These are phyloP conservation scores for Jatropha curcas DNA, from an alignment of 345 rosid species.

Conservation along the genomic window DNA sequence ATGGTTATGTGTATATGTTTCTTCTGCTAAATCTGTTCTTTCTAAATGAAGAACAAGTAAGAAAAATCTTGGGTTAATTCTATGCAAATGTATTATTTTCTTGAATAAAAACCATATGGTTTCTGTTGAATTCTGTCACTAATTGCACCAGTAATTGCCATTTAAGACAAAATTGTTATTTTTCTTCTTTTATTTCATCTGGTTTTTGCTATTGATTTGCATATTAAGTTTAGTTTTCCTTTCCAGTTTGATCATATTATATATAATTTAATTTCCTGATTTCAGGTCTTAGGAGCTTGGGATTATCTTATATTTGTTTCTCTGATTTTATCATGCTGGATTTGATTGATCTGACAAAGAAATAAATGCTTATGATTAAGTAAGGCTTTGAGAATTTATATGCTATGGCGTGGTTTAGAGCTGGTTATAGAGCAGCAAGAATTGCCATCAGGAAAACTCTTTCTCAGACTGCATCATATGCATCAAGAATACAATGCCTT, in stretches of 20 bases:
- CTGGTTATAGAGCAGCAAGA: constrained; percentile 52
- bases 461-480: constrained; percentile 45
- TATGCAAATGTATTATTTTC: neutral
- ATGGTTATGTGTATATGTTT: neutral
- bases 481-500: constrained; percentile 38
- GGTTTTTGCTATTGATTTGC: neutral
- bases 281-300: neutral
- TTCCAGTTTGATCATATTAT: no score
- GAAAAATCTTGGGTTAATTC: neutral
- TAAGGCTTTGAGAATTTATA: neutral
- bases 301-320: neutral
- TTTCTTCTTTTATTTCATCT: neutral
- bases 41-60: neutral
- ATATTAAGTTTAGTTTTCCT: neutral
- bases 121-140: neutral
- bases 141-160: neutral
- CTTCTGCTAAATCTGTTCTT: neutral
- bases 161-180: neutral
- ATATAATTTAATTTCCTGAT: neutral
- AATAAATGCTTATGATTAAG: neutral
- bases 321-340: neutral
- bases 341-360: neutral
- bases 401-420: constrained; percentile 73
- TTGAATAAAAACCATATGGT: neutral
- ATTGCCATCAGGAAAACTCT: constrained; percentile 62